phyloP scores from a whole-genome alignment of 306 rosid species.

The Malus domestica region ASM211411v1 NC_041794.1:31215501-31216000 shows the following conservation, averaged over 20 bases:
- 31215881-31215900: not conserved
- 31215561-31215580: conserved; percentile 30
- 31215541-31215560: not conserved
- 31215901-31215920: conserved; percentile 11
- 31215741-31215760: not conserved
- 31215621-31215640: conserved; percentile 56
- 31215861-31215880: not conserved
- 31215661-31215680: conserved; percentile 61
- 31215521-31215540: not conserved
- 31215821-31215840: not conserved
- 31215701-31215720: conserved; percentile 69
- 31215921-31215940: conserved; percentile 49
- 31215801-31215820: not conserved
- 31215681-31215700: conserved; percentile 74
- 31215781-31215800: not conserved
- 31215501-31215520: not conserved
- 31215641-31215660: conserved; percentile 75
- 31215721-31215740: conserved; percentile 75
- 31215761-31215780: not conserved
- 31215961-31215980: conserved; percentile 70
- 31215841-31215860: not conserved
- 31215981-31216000: conserved; percentile 72
- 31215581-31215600: conserved; percentile 87
- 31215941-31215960: conserved; percentile 61
- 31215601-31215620: conserved; percentile 65